phyloP scores from a whole-genome alignment of 345 rosid species.

The Eucalyptus lansdowneana region DNA sequence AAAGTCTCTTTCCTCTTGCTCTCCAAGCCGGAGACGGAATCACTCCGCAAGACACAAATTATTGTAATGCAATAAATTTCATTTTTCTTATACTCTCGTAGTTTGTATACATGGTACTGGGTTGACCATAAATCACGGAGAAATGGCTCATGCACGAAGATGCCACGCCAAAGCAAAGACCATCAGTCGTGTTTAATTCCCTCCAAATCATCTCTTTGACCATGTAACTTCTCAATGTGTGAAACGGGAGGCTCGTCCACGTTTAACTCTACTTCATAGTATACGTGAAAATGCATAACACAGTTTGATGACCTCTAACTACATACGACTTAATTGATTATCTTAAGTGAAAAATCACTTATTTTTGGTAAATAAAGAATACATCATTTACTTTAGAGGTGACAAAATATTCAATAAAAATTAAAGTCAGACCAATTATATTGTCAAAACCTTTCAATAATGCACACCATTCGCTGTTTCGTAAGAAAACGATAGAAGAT shows the following conservation, averaged over 20 bases:
- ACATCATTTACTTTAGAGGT: neutral
- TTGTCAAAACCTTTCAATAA: neutral
- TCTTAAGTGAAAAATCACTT: neutral
- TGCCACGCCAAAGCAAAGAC: neutral
- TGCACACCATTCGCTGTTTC: neutral
- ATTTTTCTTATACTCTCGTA: neutral
- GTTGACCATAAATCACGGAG: neutral
- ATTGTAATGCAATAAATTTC: neutral
- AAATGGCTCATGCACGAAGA: neutral
- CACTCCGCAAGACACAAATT: neutral
- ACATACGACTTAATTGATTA: neutral
- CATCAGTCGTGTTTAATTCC: neutral
- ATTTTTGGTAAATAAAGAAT: neutral
- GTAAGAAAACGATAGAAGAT: neutral
- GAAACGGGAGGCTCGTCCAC: neutral
- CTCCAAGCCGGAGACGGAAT: neutral
- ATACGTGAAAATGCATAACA: too few species aligned
- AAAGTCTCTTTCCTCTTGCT: neutral
- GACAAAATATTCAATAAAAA: neutral
- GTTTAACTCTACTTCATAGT: too few species aligned
- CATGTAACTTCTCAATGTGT: neutral
- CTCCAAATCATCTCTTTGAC: neutral
- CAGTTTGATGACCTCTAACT: neutral
- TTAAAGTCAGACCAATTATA: neutral
- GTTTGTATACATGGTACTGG: neutral